Conservation (phyloP, 1,284 basidiomycete genomes). For the Boletus hoseneyae region DNA sequence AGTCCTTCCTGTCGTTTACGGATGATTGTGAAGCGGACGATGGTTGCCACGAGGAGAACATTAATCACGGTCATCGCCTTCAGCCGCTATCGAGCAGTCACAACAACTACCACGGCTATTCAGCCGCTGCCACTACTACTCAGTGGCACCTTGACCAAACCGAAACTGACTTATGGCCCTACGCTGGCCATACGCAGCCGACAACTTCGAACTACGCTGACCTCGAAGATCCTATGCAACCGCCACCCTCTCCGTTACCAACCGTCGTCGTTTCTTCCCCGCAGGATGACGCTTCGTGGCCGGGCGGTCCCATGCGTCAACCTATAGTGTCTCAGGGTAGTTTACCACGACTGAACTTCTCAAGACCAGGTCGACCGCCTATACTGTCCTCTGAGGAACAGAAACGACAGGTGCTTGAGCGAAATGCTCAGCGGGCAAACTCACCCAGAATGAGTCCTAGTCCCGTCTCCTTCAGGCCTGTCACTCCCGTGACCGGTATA, state of each 20-base stretch:
- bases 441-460: constrained; percentile 25
- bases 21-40: constrained; percentile 25
- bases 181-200: background rate
- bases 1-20: constrained; percentile 27
- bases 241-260: constrained; percentile 42
- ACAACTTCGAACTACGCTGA: constrained; percentile 4
- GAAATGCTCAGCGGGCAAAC: constrained; percentile 43
- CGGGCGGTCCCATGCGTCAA: constrained; percentile 20
- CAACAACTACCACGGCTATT: background rate
- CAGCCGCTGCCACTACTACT: background rate
- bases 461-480: constrained; percentile 16
- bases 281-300: constrained; percentile 14
- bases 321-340: constrained; percentile 33
- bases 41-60: constrained; percentile 11
- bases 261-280: constrained; percentile 46
- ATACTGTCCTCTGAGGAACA: constrained; percentile 46
- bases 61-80: constrained; percentile 7
- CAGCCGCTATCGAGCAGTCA: constrained; percentile 1
- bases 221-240: constrained; percentile 19
- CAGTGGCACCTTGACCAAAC: too few species aligned
- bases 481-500: constrained; percentile 24
- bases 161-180: constrained; percentile 18
- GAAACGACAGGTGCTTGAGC: constrained; percentile 58
- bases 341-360: constrained; percentile 49
- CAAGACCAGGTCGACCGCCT: constrained; percentile 49